Percentiles rank a stretch among this genome's conserved stretches.
These are phyloP conservation scores for Erucastrum elatum DNA, from an alignment of 345 rosid genomes.

Conservation along the genomic window DNA sequence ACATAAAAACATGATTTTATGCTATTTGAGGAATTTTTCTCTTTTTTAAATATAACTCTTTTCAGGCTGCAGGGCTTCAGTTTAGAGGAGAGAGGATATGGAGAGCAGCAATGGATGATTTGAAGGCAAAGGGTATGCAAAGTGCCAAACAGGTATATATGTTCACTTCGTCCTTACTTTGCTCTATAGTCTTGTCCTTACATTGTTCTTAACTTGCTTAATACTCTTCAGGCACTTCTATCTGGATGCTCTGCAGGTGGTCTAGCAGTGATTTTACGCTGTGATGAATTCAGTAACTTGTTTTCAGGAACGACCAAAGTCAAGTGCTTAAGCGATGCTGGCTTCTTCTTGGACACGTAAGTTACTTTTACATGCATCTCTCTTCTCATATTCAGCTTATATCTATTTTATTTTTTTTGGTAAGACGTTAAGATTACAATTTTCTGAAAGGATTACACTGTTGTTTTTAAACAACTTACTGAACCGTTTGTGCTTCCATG, in stretches of 20 bases:
- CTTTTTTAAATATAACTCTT: not conserved
- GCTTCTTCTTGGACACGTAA: slow-evolving; percentile 91
- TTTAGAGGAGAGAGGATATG: slow-evolving; percentile 93
- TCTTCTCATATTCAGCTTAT: not conserved
- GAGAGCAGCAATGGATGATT: slow-evolving; percentile 82
- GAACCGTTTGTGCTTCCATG: slow-evolving; percentile 16
- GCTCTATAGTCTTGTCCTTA: not conserved
- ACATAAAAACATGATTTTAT: not conserved
- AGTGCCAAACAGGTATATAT: slow-evolving; percentile 59
- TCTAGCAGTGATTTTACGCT: slow-evolving; percentile 77
- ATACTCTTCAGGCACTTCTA: slow-evolving; percentile 68
- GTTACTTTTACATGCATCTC: slow-evolving; percentile 17
- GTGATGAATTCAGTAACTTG: slow-evolving; percentile 79
- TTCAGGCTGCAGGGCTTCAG: slow-evolving; percentile 57
- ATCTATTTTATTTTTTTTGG: not conserved
- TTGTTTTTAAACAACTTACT: not conserved
- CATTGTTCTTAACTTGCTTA: not conserved
- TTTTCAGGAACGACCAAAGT: slow-evolving; percentile 63
- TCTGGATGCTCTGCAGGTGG: slow-evolving; percentile 99
- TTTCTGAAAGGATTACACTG: too few relatives aligned
- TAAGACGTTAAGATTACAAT: too few relatives aligned
- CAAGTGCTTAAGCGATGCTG: slow-evolving; percentile 95
- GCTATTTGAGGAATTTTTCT: not conserved
- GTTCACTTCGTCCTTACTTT: not conserved
- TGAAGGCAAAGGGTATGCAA: slow-evolving; percentile 81